Evolutionary conservation across 75 land plant genomes (phyloP), one percentile per base, ranked within the genome.

Genomic region (Isoetes taiwanensis): DNA sequence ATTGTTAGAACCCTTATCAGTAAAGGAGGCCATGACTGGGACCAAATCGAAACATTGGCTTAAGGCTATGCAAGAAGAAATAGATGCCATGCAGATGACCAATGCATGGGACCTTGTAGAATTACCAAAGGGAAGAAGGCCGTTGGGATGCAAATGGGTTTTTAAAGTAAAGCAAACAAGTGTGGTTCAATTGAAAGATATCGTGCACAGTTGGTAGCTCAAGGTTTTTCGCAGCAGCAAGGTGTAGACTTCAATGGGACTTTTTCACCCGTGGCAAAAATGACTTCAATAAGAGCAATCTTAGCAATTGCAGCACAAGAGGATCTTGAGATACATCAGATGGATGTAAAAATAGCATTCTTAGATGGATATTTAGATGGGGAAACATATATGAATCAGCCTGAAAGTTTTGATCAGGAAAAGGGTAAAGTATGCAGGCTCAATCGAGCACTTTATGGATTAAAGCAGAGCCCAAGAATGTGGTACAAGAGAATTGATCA

Each of bases 201-300:
- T n/a, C 58, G 43, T 28, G 69, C 69, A 1, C 28, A 64, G n/a
- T 34, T 67, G 6, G 65, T 67, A 17, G 57, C 65, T 31, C 41
- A 61, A 29, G 40, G 70, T 1, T 67, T 61, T 34, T 23, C 30
- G 28, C 65, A 67, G 56, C 4, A 32, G 30, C 56, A 28, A n/a
- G 56, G 56, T 3, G n/a, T 48, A 10, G 52, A 48, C 21, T 48
- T 48, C 17, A 17, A 9, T 16, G 6, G 20, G n/a, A 48, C 52
- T 25, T 54, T 28, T 24, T 54, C 56, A 5, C 56, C 56, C 32
- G 56, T 54, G 4, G 4, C 30, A 32, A 32, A 54, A n/a, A 28
- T 32, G 9, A 54, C 30, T 6, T 3, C 56, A n/a, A 28, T 54
- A 8, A 28, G 31, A 8, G 27, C 27, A n/a, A 10, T 54, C 32